Base-by-base conservation (phyloP, 306 rosid species). In the Vigna reflexopilosa region DNA sequence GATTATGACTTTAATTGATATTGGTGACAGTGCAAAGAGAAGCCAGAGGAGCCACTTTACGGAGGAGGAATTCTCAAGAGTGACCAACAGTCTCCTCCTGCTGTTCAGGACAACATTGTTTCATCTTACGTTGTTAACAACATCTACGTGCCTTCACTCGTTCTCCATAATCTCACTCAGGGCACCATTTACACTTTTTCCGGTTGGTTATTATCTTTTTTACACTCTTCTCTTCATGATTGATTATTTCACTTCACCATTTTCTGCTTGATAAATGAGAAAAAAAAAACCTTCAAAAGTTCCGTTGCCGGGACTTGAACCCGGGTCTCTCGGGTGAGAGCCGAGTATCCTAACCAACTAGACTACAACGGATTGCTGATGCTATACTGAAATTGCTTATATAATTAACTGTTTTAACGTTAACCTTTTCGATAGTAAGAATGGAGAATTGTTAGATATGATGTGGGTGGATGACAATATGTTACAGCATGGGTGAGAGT, bases 321-420 rank as follows among this genome's bases (percentile, higher is more conserved):
- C 89, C 93, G 88, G 91, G 93, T 90, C 93, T 85, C 88, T 90
- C 91, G 82, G 89, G 92, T 90, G 92, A 90, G 92, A 90, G 90
- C 90, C 88, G 88, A 86, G 87, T 86, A 88, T 88, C 92, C 94
- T 90, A 7, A 90, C 94, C 92, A 84, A 49, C 92, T 86, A 90
- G 92, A 90, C 94, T 86, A 88, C 88, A 90, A 90, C 93, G 88
- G 95, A 68, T 13, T 13, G 2, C 0, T 20, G 30, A 11, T 1
- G 0, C 2, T 40, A 9, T 2, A 2, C 2, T 7, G 45, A 2
- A 40, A 40, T 30, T 0, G 32, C 4, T 8, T 1, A 1, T 6
- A 40, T 6, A 40, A 10, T 44, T 44, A 52, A 7, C 3, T 1
- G 0, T 3, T n/a, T 17, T 17, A 10, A 17, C 12, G 13, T 52